Evolutionary conservation across 2,329 filamentous ascomycete genomes (phyloP), one percentile per base, ranked within the genome.

Genomic region (Penicillium sp.): DNA sequence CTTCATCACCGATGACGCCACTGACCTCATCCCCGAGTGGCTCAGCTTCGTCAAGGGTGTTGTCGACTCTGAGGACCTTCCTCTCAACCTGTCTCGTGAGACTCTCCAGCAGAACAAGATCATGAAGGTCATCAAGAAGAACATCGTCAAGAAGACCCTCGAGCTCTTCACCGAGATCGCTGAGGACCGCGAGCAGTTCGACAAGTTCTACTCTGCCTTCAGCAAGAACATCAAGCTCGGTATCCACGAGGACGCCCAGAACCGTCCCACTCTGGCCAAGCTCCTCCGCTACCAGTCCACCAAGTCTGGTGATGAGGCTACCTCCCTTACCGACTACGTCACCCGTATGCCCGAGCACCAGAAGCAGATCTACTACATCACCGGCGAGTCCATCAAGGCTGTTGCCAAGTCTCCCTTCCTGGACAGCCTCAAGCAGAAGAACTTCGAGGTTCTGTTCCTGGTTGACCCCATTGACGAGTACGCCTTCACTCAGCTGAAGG

Each of bases 71-170:
- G 93, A 98, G 83, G 93, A 98, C 74, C 87, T 98, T 57, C 93
- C 93, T 64, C 87, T 98, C 75, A 98, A 98, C 84, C 77, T 98
- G 79, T 97, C 93, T 69, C 93, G 93, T 86, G 93, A 98, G 85
- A 97, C 91, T 52, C 88, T 98, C 44, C 93, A 98, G 79, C 93
- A 97, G 82, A 98, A 97, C 87, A 97, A 97, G 89, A 98, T 98
- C 82, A 97, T 97, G 93, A 97, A 97, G 87, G 93, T 97, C 75
- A 97, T 97, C 83, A 95, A 94, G 85, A 98, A 98, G 89, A 97
- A 98, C 85, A 95, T 98, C 61, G 90, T 98, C 82, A 98, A 97
- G 90, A 98, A 98, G 88, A 88, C 88, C 60, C 88, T 98, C 61
- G 93, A 98, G 82, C 88, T 98, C 73, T 98, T 98, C 86, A 83